Evolutionary conservation across 768 basidiomycete genomes (phyloP).

Genomic region (Asterophora lycoperdoides): DNA sequence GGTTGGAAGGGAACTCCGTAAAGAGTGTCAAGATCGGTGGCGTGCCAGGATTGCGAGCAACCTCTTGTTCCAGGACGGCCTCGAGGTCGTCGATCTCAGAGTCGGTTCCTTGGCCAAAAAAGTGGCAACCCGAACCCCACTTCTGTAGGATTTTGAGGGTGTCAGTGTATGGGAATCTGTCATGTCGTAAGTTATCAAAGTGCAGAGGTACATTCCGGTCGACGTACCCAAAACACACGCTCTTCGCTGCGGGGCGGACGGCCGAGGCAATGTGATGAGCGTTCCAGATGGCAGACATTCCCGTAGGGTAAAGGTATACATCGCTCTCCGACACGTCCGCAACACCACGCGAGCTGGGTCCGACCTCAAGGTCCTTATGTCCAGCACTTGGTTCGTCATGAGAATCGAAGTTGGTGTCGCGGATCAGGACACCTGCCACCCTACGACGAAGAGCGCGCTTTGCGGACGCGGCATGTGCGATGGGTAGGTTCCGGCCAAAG

Average conservation of each 20-base stretch:
- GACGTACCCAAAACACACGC: conserved; percentile 89
- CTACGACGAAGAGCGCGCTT: conserved; percentile 85
- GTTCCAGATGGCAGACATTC: conserved; percentile 95
- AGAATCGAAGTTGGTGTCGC: conserved; percentile 45
- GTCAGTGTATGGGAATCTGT: conserved; percentile 91
- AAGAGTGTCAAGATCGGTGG: conserved; percentile 78
- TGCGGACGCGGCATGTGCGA: conserved; percentile 66
- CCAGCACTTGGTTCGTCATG: conserved; percentile 36
- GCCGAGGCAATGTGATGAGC: conserved; percentile 69
- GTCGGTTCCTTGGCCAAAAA: conserved; percentile 78
- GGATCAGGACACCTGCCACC: conserved; percentile 80
- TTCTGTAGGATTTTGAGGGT: conserved; percentile 92
- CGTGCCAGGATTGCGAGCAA: conserved; percentile 31
- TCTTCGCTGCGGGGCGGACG: conserved; percentile 61
- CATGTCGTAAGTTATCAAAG: neutral
- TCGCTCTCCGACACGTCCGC: conserved; percentile 74
- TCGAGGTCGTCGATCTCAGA: conserved; percentile 74
- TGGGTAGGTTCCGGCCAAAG: conserved; percentile 86
- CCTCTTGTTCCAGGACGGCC: conserved; percentile 47
- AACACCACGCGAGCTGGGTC: conserved; percentile 67
- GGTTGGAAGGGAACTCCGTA: conserved; percentile 95
- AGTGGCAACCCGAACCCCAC: conserved; percentile 93
- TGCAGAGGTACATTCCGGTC: neutral
- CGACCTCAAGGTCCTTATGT: conserved; percentile 41
- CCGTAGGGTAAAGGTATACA: conserved; percentile 82